Base-by-base conservation (phyloP, 148 eudicot species). In the Euryodendron excelsum region DNA sequence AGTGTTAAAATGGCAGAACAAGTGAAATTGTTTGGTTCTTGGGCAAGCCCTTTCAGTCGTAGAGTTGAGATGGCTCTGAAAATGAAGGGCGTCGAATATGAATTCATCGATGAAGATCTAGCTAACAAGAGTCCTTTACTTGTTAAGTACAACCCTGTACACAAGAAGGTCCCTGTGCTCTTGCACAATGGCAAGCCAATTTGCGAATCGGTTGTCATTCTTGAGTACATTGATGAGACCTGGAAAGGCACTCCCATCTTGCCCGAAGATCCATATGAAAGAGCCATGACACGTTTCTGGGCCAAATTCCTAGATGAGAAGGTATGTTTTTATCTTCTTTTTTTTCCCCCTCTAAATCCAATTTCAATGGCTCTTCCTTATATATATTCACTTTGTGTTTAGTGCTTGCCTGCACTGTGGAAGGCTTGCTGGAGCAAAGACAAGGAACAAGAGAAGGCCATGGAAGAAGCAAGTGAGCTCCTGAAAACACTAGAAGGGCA, bases 201-300 rank as follows among this genome's bases (percentile, higher is more conserved):
- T 64, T 33, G 66, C 1, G 92, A 89, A 70, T 89, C 94, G 0
- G 11, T 82, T 25, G 82, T 87, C 59, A 91, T 91, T 52, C 70
- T 89, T 6, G 92, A 89, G 47, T 91, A 87, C 67, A 86, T 91
- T 3, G 87, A 91, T 3, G 90, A 91, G 6, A 75, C 67, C 1
- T 91, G 90, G 89, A 85, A 80, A 10, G 70, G 60, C 17, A 45
- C 78, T 27, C 83, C 76, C 23, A 84, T 89, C 50, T 77, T 89
- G 3, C 94, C 92, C 18, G 36, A 80, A 70, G 84, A 91, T 72
- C 86, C 92, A 48, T 79, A 87, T 78, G 82, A 63, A 12, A 73
- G 86, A 55, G 87, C 90, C 55, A 74, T 77, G 59, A 82, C 75
- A n/a, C 88, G 87, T 45, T 90, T 90, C 65, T 90, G 93, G 91